Evolutionary conservation across 2,329 filamentous ascomycete genomes (phyloP).

Genomic region (Colletotrichum nymphaeae): DNA sequence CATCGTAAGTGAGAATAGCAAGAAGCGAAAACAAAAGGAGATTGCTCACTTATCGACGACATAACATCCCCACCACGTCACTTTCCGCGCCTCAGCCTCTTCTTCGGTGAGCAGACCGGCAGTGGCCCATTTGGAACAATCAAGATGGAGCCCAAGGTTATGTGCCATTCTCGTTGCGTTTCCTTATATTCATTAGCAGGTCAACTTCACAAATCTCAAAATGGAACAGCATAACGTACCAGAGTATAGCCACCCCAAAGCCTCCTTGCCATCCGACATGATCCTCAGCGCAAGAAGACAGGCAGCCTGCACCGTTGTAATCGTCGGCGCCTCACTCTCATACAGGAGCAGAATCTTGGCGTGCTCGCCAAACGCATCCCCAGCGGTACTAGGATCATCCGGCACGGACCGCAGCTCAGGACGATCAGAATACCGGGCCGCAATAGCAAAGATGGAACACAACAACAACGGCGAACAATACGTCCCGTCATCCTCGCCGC

Average conservation of each 20-base stretch:
- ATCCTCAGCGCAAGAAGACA: constrained; percentile 37
- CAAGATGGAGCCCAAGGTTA: constrained; percentile 40
- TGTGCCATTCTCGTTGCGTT: constrained; percentile 41
- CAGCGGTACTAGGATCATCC: constrained; percentile 38
- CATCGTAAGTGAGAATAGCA: background rate
- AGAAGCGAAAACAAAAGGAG: background rate
- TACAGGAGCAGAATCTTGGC: constrained; percentile 39
- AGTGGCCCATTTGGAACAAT: constrained; percentile 35
- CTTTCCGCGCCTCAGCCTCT: constrained; percentile 38
- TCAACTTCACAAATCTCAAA: background rate
- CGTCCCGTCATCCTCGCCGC: constrained; percentile 24
- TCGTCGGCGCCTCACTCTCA: constrained; percentile 39
- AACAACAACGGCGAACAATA: constrained; percentile 39
- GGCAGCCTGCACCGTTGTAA: constrained; percentile 40
- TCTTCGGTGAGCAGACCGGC: constrained; percentile 28
- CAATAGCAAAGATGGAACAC: constrained; percentile 38
- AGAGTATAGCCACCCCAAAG: constrained; percentile 39
- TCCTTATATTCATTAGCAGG: constrained; percentile 12
- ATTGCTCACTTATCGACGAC: constrained; percentile 38
- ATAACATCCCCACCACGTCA: constrained; percentile 41
- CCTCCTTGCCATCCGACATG: constrained; percentile 39
- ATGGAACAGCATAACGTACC: constrained; percentile 1
- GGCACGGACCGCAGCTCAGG: constrained; percentile 36
- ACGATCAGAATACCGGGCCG: constrained; percentile 40
- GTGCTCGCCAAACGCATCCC: constrained; percentile 36